Evolutionary conservation across 495 filamentous ascomycete genomes (phyloP).

Genomic region (Podospora australis): DNA sequence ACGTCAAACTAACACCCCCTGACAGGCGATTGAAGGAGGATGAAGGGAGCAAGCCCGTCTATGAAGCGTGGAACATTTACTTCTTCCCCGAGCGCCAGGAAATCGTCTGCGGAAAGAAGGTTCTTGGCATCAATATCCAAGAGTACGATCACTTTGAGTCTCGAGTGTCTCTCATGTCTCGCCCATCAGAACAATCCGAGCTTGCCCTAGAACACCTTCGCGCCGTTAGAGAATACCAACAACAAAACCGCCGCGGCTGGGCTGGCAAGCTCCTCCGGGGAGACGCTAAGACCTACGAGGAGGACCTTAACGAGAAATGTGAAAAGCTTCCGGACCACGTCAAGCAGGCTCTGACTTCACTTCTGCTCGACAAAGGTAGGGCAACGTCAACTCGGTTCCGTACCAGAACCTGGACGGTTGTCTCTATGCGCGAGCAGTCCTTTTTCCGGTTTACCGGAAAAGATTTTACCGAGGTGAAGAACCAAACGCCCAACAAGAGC

Average conservation of each 20-base stretch:
- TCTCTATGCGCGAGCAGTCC: slow-evolving; percentile 11
- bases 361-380: slow-evolving; percentile 11
- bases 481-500: not conserved
- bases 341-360: slow-evolving; percentile 4
- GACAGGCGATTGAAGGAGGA: slow-evolving; percentile 1
- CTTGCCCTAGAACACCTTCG: slow-evolving; percentile 14
- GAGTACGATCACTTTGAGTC: not conserved
- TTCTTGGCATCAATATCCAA: slow-evolving; percentile 3
- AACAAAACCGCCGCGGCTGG: slow-evolving; percentile 16
- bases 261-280: slow-evolving; percentile 8
- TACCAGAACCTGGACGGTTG: slow-evolving; percentile 20
- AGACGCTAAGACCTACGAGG: slow-evolving; percentile 20
- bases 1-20: no score
- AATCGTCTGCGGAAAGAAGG: not conserved
- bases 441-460: slow-evolving; percentile 11
- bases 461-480: slow-evolving; percentile 21
- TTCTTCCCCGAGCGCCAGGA: slow-evolving; percentile 5
- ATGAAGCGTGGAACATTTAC: slow-evolving; percentile 13
- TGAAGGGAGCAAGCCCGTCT: slow-evolving; percentile 2
- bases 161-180: not conserved
- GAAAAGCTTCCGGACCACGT: slow-evolving; percentile 6
- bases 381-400: slow-evolving; percentile 15
- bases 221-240: slow-evolving; percentile 12
- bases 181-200: slow-evolving; percentile 12
- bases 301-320: slow-evolving; percentile 21